These are phyloP conservation scores for Apostasia ramifera DNA, from an alignment of 106 monocot species.

Conservation along the genomic window DNA sequence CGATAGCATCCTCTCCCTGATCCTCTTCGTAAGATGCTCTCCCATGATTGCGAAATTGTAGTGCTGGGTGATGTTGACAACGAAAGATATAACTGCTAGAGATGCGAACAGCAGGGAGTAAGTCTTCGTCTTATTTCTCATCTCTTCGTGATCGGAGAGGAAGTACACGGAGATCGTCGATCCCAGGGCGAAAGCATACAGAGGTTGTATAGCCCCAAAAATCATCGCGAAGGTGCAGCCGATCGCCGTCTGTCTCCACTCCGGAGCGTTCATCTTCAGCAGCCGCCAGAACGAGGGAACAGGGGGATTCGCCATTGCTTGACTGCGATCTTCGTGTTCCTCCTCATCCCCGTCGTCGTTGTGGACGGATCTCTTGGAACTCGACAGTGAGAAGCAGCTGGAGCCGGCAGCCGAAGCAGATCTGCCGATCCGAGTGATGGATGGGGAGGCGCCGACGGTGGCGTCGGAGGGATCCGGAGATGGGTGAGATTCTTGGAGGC, in stretches of 20 bases:
- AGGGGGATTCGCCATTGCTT: not conserved
- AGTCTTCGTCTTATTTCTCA: constrained; percentile 31
- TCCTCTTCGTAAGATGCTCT: constrained; percentile 44
- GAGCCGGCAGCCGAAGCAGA: constrained; percentile 18
- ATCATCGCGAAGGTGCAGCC: constrained; percentile 32
- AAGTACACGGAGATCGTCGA: constrained; percentile 51
- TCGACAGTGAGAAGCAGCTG: constrained; percentile 28
- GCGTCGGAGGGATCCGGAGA: not conserved
- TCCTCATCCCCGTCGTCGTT: not conserved
- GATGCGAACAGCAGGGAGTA: constrained; percentile 26
- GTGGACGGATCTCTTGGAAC: constrained; percentile 7
- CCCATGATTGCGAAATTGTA: constrained; percentile 63
- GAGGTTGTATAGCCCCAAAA: constrained; percentile 47
- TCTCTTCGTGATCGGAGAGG: constrained; percentile 34
- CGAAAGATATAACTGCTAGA: constrained; percentile 24
- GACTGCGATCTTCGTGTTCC: not conserved
- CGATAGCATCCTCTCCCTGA: constrained; percentile 52
- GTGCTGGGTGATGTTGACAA: constrained; percentile 50
- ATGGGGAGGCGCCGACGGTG: not conserved
- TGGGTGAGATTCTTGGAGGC: constrained; percentile 18
- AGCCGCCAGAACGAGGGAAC: constrained; percentile 55
- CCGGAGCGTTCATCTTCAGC: constrained; percentile 41
- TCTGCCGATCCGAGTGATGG: not conserved
- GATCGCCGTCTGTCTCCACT: constrained; percentile 38
- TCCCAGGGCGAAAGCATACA: constrained; percentile 27